Percentiles rank a stretch among this genome's conserved stretches.
phyloP scores from a whole-genome alignment of 2,329 filamentous ascomycete genomes.

The Fusarium brevicatenulatum region DNA sequence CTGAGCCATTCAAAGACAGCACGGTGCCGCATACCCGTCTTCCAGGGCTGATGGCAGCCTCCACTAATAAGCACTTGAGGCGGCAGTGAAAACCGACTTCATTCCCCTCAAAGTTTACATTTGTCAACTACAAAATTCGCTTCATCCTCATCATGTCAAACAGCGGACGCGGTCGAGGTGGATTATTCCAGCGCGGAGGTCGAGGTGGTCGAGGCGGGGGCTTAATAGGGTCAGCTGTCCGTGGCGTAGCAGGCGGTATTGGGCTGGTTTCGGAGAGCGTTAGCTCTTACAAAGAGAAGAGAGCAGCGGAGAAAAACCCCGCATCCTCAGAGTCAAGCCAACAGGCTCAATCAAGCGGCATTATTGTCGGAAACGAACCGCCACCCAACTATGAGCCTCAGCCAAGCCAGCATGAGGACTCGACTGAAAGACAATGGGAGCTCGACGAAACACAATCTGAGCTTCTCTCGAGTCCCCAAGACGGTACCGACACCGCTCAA shows the following conservation, averaged over 20 bases:
- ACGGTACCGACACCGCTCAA: background rate
- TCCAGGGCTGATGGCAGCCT: background rate
- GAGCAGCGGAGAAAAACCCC: background rate
- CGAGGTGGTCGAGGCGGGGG: conserved; percentile 2
- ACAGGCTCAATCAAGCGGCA: background rate
- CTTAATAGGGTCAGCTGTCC: conserved; percentile 6
- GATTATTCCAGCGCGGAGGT: background rate
- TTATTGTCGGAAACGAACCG: background rate
- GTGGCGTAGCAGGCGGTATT: conserved; percentile 15
- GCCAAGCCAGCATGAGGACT: background rate
- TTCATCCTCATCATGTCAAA: background rate
- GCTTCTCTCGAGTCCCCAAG: background rate
- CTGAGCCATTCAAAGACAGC: background rate
- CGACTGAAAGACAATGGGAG: conserved; percentile 10
- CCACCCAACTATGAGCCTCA: background rate
- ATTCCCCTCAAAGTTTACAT: background rate
- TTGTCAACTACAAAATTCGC: background rate
- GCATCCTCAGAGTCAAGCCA: background rate
- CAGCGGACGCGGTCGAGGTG: conserved; percentile 1
- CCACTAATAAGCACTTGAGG: background rate
- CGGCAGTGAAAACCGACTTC: background rate
- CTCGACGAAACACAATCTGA: conserved; percentile 12
- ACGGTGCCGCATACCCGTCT: conserved; percentile 9
- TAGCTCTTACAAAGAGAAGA: conserved; percentile 19
- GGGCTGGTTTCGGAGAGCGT: conserved; percentile 16